phyloP scores from a whole-genome alignment of 2,329 filamentous ascomycete genomes.

The Dothiorella sarmentorum region DNA sequence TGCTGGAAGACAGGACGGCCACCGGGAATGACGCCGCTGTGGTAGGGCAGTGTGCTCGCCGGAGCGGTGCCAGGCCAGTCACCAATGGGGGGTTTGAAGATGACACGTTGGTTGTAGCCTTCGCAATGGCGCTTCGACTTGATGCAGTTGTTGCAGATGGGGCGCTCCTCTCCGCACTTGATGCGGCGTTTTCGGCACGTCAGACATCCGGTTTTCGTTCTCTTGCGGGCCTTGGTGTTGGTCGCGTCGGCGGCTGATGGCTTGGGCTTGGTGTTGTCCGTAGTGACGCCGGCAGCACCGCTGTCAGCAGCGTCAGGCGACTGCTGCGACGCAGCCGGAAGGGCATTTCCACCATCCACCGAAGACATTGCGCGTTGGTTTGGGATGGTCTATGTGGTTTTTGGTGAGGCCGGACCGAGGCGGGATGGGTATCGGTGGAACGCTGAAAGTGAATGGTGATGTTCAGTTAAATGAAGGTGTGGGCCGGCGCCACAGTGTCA shows the following conservation, averaged over 20 bases:
- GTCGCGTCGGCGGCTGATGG: conserved; percentile 1
- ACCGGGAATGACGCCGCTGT: conserved; percentile 16
- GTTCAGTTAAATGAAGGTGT: conserved; percentile 12
- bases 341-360: background rate
- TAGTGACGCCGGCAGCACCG: background rate
- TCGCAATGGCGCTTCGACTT: conserved; percentile 83
- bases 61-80: conserved; percentile 43
- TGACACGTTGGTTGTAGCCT: conserved; percentile 75
- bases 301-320: background rate
- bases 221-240: conserved; percentile 27
- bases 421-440: background rate
- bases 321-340: conserved; percentile 7
- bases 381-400: background rate
- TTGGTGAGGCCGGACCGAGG: conserved; percentile 17
- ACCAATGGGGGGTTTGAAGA: conserved; percentile 73
- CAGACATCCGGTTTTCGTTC: conserved; percentile 89
- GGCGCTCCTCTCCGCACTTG: conserved; percentile 90
- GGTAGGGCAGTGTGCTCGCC: conserved; percentile 18
- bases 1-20: conserved; percentile 18
- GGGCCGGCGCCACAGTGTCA: conserved; percentile 11
- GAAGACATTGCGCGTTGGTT: conserved; percentile 9
- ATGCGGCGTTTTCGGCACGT: conserved; percentile 94
- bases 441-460: background rate
- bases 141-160: conserved; percentile 78
- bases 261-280: conserved; percentile 8